Percentiles rank a stretch among this genome's conserved stretches.
Evolutionary conservation across 2,329 filamentous ascomycete genomes (phyloP).

Genomic region (Ophiosphaerella herpotricha): DNA sequence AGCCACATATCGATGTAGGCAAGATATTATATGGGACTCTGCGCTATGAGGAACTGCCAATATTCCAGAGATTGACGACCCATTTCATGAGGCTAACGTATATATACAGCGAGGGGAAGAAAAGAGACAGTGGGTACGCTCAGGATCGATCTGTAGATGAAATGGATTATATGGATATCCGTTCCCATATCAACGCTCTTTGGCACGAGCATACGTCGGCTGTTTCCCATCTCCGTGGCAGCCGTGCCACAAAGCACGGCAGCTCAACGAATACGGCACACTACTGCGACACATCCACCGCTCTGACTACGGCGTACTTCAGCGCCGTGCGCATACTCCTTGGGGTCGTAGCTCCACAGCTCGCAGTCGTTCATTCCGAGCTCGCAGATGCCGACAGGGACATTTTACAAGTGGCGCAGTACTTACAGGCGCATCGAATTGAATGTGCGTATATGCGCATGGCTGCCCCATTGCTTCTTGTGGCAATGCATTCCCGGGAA

Average conservation of each 20-base stretch:
- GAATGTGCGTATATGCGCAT: conserved; percentile 40
- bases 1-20: conserved; percentile 6
- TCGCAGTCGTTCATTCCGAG: conserved; percentile 7
- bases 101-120: conserved; percentile 10
- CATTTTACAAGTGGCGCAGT: conserved; percentile 28
- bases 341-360: conserved; percentile 12
- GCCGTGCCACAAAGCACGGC: conserved; percentile 5
- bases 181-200: conserved; percentile 17
- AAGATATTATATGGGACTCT: conserved; percentile 27
- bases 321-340: conserved; percentile 24
- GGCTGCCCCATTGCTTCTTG: conserved; percentile 33
- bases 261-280: conserved; percentile 1
- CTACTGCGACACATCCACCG: conserved; percentile 31
- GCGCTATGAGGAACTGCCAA: conserved; percentile 24
- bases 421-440: conserved; percentile 22
- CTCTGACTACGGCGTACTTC: conserved; percentile 31
- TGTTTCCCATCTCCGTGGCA: background rate
- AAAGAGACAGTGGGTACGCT: background rate
- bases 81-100: conserved; percentile 25
- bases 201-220: conserved; percentile 26
- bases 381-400: conserved; percentile 17
- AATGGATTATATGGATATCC: conserved; percentile 10
- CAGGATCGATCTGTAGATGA: no score
- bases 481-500: conserved; percentile 28
- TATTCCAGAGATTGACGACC: conserved; percentile 32